Evolutionary conservation across 169 alveolate genomes (phyloP), one percentile per base, ranked within the genome.

Genomic region (Plasmodium yoelii): DNA sequence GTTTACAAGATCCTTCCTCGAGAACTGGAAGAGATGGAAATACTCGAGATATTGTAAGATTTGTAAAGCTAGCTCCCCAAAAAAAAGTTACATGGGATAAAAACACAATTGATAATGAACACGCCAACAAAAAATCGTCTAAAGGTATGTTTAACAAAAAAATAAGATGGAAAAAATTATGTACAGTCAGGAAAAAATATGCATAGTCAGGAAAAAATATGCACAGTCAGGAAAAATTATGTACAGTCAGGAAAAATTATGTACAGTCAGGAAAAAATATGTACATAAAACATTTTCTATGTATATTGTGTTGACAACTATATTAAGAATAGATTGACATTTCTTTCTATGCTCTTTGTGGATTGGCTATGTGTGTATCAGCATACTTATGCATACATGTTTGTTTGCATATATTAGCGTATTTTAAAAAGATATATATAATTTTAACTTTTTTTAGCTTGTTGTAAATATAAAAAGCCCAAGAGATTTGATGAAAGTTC

Each of bases 81-180:
- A 86, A 86, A 59, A 61, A 46, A 61, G 91, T 86, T 10, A 56
- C 75, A 19, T 86, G 91, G 91, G 87, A 68, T 63, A 87, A 86
- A 24, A 59, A 22, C 44, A 86, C 91, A 1, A 44, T 86, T 44
- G 91, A 86, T 53, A 86, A 86, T 47, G 91, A 86, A 34, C 69
- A 86, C 39, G 87, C 87, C 12, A 59, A 86, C 15, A 86, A 86
- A 67, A 86, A 86, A 26, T 86, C 91, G 34, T 86, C 91, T 34
- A 86, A 86, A 65, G 73, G 91, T 86, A 47, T n/a, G 74, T 51
- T 2, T 10, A 22, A 24, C 34, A 19, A 26, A 34, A 61, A 47
- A 1, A 28, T 22, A 39, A 59, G 12, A 42, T 28, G 28, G 22
- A 42, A 13, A 56, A 56, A 34, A 5, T 39, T 5, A 34, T 19